Conservation (phyloP, 495 filamentous ascomycete species). For the Hyaloscypha variabilis region DNA sequence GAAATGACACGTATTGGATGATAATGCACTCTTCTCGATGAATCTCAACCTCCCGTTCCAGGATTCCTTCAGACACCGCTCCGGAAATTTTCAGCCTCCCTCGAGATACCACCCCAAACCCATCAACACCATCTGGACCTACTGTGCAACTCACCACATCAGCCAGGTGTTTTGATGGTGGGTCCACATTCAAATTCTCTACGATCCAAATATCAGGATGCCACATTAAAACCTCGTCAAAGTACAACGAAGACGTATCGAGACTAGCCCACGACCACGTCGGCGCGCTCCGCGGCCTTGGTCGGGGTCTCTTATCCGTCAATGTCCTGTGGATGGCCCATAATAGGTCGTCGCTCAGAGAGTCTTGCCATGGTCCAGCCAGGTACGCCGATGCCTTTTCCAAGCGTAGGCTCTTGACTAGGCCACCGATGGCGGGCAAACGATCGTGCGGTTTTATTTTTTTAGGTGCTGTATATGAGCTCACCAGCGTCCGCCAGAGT, state of each 20-base stretch:
- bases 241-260: background rate
- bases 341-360: slow-evolving; percentile 30
- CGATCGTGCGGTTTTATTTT: slow-evolving; percentile 30
- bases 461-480: slow-evolving; percentile 29
- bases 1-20: background rate
- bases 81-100: slow-evolving; percentile 6
- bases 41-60: background rate
- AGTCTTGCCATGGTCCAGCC: slow-evolving; percentile 33
- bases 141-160: background rate
- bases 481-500: slow-evolving; percentile 30
- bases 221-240: slow-evolving; percentile 2
- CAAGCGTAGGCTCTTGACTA: slow-evolving; percentile 26
- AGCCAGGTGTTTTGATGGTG: background rate
- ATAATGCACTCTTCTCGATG: background rate
- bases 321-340: slow-evolving; percentile 23
- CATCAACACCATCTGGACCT: background rate
- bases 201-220: background rate
- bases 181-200: background rate
- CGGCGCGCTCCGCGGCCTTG: slow-evolving; percentile 14
- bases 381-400: slow-evolving; percentile 28
- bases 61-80: background rate
- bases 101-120: background rate
- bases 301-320: slow-evolving; percentile 19
- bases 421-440: slow-evolving; percentile 33
- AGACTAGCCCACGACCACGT: slow-evolving; percentile 35